These are phyloP conservation scores for Glomus cerebriforme DNA, from an alignment of 192 early-diverging fungal species.

Conservation along the genomic window DNA sequence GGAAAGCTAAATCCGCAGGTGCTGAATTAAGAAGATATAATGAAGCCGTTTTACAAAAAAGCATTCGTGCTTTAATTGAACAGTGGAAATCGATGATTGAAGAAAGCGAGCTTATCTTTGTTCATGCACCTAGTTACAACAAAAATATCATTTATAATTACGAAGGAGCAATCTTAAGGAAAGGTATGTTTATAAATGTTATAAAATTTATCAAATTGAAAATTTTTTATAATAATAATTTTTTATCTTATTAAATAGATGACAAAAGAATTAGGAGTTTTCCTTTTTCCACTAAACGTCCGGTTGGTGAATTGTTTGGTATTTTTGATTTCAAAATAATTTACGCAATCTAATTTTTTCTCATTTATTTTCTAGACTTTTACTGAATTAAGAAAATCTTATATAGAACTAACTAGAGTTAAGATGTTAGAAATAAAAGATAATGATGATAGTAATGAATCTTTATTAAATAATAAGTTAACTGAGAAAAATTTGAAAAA, in stretches of 20 bases:
- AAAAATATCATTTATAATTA: slow-evolving; percentile 55
- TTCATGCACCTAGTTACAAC: slow-evolving; percentile 66
- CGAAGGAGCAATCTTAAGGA: slow-evolving; percentile 45
- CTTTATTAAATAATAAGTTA: neutral
- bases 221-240: neutral
- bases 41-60: slow-evolving; percentile 76
- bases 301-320: slow-evolving; percentile 45
- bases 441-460: neutral
- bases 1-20: slow-evolving; percentile 84
- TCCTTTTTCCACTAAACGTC: slow-evolving; percentile 80
- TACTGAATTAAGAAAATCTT: slow-evolving; percentile 67
- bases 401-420: slow-evolving; percentile 61
- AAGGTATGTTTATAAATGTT: slow-evolving; percentile 33
- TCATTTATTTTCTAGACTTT: slow-evolving; percentile 44
- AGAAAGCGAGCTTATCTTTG: slow-evolving; percentile 69
- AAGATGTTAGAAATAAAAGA: slow-evolving; percentile 44
- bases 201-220: neutral
- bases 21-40: slow-evolving; percentile 89
- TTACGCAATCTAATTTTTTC: neutral
- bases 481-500: neutral
- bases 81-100: slow-evolving; percentile 73
- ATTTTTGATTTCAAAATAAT: neutral
- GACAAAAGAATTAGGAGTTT: slow-evolving; percentile 63
- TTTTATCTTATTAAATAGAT: slow-evolving; percentile 28
- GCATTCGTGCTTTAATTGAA: slow-evolving; percentile 72